A percentile compares a stretch with the other conserved stretches of the same genome.
phyloP scores from a whole-genome alignment of 2,329 filamentous ascomycete species.

The Ambrosiella xylebori region DNA sequence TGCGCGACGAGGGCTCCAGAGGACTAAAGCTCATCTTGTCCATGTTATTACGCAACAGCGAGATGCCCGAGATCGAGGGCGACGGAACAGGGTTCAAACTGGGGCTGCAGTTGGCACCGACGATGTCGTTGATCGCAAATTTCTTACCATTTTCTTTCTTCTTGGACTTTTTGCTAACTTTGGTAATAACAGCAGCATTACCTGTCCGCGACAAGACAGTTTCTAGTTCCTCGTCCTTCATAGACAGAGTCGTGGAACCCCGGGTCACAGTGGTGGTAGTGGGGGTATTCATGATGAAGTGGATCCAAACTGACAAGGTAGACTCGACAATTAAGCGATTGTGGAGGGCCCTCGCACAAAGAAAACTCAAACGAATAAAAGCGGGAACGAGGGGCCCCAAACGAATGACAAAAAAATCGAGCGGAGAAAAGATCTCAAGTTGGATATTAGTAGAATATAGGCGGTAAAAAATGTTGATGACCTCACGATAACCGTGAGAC shows the following conservation, averaged over 20 bases:
- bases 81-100: constrained; percentile 34
- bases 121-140: constrained; percentile 32
- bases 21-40: constrained; percentile 46
- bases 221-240: constrained; percentile 42
- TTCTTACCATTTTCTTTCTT: constrained; percentile 15
- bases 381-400: constrained; percentile 5
- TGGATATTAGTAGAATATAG: background rate
- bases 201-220: background rate
- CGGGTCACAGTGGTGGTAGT: constrained; percentile 37
- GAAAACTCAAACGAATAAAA: constrained; percentile 13
- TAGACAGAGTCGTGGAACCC: constrained; percentile 37
- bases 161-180: constrained; percentile 1
- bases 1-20: constrained; percentile 39
- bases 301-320: constrained; percentile 4
- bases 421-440: background rate
- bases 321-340: constrained; percentile 9
- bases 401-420: background rate
- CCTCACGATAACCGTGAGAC: background rate
- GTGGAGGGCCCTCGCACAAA: constrained; percentile 12
- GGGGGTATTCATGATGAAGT: constrained; percentile 15
- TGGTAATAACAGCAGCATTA: background rate
- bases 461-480: background rate
- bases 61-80: constrained; percentile 53
- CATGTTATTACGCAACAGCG: constrained; percentile 53
- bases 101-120: constrained; percentile 48